These are phyloP conservation scores for Termitomyces sp. DNA, from an alignment of 768 basidiomycete species.

Conservation along the genomic window DNA sequence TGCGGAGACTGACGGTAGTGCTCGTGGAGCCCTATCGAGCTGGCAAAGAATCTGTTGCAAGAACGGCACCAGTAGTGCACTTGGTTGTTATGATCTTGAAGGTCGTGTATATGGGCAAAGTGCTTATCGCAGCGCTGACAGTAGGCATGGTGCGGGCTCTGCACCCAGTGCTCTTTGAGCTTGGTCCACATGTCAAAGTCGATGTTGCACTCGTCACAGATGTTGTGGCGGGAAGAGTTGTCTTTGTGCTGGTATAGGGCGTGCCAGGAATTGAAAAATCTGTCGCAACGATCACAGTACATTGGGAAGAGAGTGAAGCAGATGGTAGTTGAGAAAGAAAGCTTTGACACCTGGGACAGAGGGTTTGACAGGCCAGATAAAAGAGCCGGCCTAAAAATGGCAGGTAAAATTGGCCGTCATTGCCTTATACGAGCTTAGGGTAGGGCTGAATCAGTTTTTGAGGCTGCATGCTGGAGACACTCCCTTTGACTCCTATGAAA, in stretches of 20 bases:
- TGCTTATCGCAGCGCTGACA: conserved; percentile 49
- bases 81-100: conserved; percentile 36
- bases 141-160: conserved; percentile 45
- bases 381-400: neutral
- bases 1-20: conserved; percentile 42
- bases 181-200: conserved; percentile 39
- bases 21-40: conserved; percentile 34
- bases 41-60: conserved; percentile 41
- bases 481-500: neutral
- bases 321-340: too few species aligned
- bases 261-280: conserved; percentile 23
- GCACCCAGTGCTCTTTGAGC: conserved; percentile 49
- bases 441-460: neutral
- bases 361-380: neutral
- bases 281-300: conserved; percentile 37
- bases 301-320: conserved; percentile 12
- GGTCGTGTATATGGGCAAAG: conserved; percentile 27
- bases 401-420: neutral
- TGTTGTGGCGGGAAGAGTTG: conserved; percentile 35
- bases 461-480: too few species aligned
- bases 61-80: conserved; percentile 38
- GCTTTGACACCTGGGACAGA: neutral
- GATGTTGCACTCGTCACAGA: conserved; percentile 40
- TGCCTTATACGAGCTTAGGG: neutral
- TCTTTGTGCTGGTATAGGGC: conserved; percentile 32